These are phyloP conservation scores for Aspergillus texensis DNA, from an alignment of 2,329 filamentous ascomycete genomes.

Conservation along the genomic window DNA sequence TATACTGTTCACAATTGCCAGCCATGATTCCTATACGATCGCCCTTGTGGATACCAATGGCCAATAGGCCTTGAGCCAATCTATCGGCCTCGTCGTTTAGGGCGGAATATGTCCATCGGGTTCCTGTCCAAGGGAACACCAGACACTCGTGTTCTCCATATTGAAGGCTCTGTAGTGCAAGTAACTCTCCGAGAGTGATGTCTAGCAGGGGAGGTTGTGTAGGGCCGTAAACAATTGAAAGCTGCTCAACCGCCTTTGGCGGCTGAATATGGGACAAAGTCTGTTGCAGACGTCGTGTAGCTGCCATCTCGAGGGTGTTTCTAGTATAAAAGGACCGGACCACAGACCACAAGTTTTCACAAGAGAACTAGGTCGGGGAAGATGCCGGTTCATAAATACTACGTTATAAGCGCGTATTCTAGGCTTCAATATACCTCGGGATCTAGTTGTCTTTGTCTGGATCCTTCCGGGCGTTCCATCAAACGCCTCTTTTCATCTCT, in stretches of 20 bases:
- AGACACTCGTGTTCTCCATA: conserved; percentile 69
- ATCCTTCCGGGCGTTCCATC: neutral
- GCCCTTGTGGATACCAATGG: conserved; percentile 67
- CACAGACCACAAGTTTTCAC: neutral
- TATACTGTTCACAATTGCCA: conserved; percentile 59
- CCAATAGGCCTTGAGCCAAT: conserved; percentile 67
- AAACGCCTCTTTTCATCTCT: neutral
- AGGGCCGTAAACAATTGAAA: conserved; percentile 68
- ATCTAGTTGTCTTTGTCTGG: neutral
- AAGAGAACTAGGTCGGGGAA: neutral
- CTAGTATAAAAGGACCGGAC: neutral
- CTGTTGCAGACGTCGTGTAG: conserved; percentile 34
- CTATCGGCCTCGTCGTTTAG: conserved; percentile 64
- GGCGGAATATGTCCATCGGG: conserved; percentile 71
- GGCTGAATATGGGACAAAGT: conserved; percentile 34
- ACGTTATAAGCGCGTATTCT: neutral
- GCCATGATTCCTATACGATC: conserved; percentile 77
- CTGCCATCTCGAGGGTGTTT: conserved; percentile 23
- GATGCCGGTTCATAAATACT: conserved; percentile 4
- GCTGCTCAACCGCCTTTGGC: conserved; percentile 18
- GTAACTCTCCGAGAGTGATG: conserved; percentile 70
- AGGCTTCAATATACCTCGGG: conserved; percentile 6
- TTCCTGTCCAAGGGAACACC: conserved; percentile 74
- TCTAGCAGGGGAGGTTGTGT: conserved; percentile 70
- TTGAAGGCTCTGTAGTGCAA: conserved; percentile 69